Conservation (phyloP, 306 rosid genomes). For the Trifolium pratense region DNA sequence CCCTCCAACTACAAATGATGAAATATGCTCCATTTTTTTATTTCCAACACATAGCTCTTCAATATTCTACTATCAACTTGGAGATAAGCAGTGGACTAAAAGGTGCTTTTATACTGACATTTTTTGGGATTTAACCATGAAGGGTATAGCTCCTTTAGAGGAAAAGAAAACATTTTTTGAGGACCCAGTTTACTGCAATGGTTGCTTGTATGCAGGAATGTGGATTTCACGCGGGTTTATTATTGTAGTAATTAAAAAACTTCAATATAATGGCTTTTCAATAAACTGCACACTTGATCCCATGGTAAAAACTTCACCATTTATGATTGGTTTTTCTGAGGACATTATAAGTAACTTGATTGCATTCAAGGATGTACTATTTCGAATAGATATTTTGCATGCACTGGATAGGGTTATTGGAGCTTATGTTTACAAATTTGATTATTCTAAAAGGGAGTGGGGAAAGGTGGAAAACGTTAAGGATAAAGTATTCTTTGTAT, state of each 20-base stretch:
- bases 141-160: not conserved
- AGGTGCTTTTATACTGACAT: not conserved
- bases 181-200: not conserved
- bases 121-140: not conserved
- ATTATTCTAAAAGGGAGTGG: conserved; percentile 8
- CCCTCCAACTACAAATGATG: not conserved
- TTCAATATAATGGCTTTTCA: not conserved
- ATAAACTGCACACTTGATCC: not conserved
- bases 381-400: not conserved
- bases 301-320: not conserved
- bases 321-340: no score
- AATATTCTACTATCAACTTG: conserved; percentile 28
- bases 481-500: conserved; percentile 1
- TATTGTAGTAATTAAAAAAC: not conserved
- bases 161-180: rapidly evolving
- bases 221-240: rapidly evolving
- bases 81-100: conserved; percentile 24
- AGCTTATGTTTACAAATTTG: not conserved
- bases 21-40: not conserved
- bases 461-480: conserved; percentile 21
- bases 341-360: not conserved
- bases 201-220: not conserved
- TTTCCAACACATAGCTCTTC: not conserved
- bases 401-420: not conserved
- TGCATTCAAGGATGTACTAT: not conserved